phyloP scores from a whole-genome alignment of 2,329 filamentous ascomycete species.

The Xylariaceae sp. region DNA sequence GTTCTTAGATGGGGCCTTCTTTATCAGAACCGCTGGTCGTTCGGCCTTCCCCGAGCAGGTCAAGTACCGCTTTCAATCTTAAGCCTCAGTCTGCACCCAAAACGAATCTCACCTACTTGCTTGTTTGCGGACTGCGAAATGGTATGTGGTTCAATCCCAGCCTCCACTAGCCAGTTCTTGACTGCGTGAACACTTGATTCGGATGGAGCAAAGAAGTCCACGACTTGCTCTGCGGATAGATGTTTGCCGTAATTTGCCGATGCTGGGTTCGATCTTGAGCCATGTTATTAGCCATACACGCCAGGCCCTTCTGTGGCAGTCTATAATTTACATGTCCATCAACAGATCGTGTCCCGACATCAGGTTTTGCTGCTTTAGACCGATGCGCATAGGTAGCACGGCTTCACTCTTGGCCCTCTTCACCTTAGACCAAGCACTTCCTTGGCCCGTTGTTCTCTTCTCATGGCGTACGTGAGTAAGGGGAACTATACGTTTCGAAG shows the following conservation, averaged over 20 bases:
- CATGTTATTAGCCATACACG: conserved; percentile 7
- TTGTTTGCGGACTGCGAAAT: conserved; percentile 44
- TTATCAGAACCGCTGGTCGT: background rate
- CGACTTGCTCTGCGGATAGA: conserved; percentile 46
- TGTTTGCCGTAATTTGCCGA: conserved; percentile 50
- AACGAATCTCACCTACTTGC: conserved; percentile 26
- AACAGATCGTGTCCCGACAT: conserved; percentile 35
- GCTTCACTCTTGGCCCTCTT: conserved; percentile 32
- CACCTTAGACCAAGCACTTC: conserved; percentile 33
- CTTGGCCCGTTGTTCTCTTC: conserved; percentile 31
- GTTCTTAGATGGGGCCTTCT: background rate
- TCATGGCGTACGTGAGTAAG: conserved; percentile 37
- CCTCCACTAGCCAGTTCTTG: conserved; percentile 46
- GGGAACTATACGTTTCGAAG: conserved; percentile 31
- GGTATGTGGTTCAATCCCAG: conserved; percentile 40
- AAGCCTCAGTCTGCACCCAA: background rate
- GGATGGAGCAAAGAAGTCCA: conserved; percentile 48
- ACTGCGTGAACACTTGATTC: conserved; percentile 45
- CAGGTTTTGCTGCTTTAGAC: conserved; percentile 38
- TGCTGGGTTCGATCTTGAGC: conserved; percentile 42
- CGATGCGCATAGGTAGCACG: conserved; percentile 38
- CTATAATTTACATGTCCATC: conserved; percentile 37
- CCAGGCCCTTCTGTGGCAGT: background rate
- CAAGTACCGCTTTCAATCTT: background rate
- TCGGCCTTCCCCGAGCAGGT: too few relatives aligned